A percentile compares a stretch with the other conserved stretches of the same genome.
Conservation (phyloP, 768 basidiomycete species). For the Galerina sulciceps region DNA sequence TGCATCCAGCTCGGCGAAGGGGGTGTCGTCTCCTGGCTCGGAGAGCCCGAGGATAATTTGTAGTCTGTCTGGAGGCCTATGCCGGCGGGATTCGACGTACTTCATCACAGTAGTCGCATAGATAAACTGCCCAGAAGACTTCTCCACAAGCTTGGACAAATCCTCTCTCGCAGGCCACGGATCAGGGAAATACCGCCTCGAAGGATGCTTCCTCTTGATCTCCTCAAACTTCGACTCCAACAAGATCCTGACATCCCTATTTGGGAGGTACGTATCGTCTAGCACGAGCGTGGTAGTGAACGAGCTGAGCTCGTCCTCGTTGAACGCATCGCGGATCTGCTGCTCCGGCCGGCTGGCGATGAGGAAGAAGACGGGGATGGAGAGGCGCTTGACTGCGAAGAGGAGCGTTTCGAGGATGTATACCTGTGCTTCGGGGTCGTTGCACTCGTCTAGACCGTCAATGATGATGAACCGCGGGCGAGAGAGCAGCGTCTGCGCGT, state of each 20-base stretch:
- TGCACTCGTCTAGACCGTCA: slow-evolving; percentile 28
- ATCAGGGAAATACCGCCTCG: background rate
- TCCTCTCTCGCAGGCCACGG: slow-evolving; percentile 15
- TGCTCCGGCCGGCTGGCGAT: slow-evolving; percentile 24
- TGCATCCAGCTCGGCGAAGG: slow-evolving; percentile 21
- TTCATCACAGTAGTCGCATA: slow-evolving; percentile 19
- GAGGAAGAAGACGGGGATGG: slow-evolving; percentile 19
- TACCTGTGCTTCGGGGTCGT: slow-evolving; percentile 5
- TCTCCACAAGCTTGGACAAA: slow-evolving; percentile 2
- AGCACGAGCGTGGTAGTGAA: slow-evolving; percentile 7
- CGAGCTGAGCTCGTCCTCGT: background rate
- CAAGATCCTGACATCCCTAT: slow-evolving; percentile 14
- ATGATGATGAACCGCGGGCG: slow-evolving; percentile 21
- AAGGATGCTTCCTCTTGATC: slow-evolving; percentile 10
- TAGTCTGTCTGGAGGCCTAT: slow-evolving; percentile 7
- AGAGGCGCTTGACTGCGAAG: background rate
- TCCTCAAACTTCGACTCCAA: slow-evolving; percentile 13
- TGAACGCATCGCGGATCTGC: slow-evolving; percentile 18
- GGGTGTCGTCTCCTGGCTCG: background rate
- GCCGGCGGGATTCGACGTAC: slow-evolving; percentile 12
- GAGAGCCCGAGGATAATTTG: slow-evolving; percentile 8
- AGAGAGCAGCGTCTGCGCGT: background rate
- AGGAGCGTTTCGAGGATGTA: slow-evolving; percentile 13
- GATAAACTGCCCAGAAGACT: slow-evolving; percentile 19
- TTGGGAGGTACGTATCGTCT: slow-evolving; percentile 10